Percentiles rank a stretch among this genome's conserved stretches.
phyloP scores from a whole-genome alignment of 257 asterid genomes.

The Solanum bukasovii region DNA sequence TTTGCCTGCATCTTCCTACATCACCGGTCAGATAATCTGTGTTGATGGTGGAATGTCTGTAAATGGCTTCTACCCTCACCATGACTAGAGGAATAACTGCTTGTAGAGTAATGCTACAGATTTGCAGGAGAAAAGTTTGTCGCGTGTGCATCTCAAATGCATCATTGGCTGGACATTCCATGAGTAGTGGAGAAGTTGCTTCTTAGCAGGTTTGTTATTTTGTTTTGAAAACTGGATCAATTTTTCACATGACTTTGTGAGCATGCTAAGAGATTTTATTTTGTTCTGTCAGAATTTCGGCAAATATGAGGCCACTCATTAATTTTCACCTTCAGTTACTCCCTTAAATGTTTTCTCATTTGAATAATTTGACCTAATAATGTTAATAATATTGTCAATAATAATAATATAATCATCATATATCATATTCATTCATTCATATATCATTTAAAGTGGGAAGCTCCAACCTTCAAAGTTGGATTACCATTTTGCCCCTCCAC shows the following conservation, averaged over 20 bases:
- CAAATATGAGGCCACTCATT: too few relatives aligned
- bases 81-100: not conserved
- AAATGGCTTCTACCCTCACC: constrained; percentile 46
- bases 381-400: too few relatives aligned
- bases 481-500: too few relatives aligned
- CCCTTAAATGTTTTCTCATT: too few relatives aligned
- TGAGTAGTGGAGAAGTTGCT: not conserved
- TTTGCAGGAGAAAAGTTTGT: not conserved
- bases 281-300: too few relatives aligned
- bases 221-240: not conserved
- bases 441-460: too few relatives aligned
- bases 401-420: too few relatives aligned
- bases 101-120: not conserved
- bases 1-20: constrained; percentile 56
- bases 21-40: constrained; percentile 57
- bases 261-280: too few relatives aligned
- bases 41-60: constrained; percentile 69
- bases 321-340: too few relatives aligned
- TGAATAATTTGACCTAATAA: too few relatives aligned
- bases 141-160: not conserved
- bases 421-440: too few relatives aligned
- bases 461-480: too few relatives aligned
- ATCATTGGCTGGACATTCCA: not conserved
- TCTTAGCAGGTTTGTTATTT: not conserved
- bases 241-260: not conserved